Evolutionary conservation across 805 yeast species (phyloP).

Genomic region (Candida sithepensis): DNA sequence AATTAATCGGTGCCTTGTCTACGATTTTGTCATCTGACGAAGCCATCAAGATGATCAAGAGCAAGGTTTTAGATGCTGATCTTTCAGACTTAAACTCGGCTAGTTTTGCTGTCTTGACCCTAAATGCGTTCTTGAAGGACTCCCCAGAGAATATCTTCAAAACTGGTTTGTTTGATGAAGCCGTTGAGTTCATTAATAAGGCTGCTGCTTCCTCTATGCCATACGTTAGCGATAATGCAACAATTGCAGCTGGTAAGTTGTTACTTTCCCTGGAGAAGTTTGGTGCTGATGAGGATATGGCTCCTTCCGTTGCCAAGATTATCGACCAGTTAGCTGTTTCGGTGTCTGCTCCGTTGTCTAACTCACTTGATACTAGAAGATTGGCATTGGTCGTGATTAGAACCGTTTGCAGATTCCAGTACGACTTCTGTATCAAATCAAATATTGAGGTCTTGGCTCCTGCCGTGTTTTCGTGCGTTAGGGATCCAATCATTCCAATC

Average conservation of each 20-base stretch:
- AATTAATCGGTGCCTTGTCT: conserved; percentile 72
- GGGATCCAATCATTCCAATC: conserved; percentile 88
- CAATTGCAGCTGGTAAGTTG: conserved; percentile 78
- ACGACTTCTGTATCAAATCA: conserved; percentile 46
- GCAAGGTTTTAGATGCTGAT: conserved; percentile 51
- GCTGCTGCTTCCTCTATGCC: conserved; percentile 41
- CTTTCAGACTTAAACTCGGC: conserved; percentile 38
- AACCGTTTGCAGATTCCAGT: conserved; percentile 66
- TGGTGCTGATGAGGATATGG: conserved; percentile 29
- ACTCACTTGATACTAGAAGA: conserved; percentile 75
- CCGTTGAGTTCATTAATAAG: conserved; percentile 44
- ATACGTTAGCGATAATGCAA: conserved; percentile 69
- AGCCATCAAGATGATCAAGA: conserved; percentile 53
- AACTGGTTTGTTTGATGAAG: conserved; percentile 46
- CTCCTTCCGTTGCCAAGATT: conserved; percentile 40
- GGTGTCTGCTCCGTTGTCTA: conserved; percentile 51
- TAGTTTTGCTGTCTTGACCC: conserved; percentile 63
- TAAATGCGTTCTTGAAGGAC: conserved; percentile 77
- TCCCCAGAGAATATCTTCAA: conserved; percentile 63
- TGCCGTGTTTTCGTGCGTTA: conserved; percentile 72
- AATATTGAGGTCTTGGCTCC: conserved; percentile 59
- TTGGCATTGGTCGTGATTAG: conserved; percentile 71
- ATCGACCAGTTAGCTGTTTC: conserved; percentile 47
- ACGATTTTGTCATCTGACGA: conserved; percentile 62
- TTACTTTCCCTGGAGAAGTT: conserved; percentile 48